Conservation (phyloP, 331 rosid genomes). For the Rhamnella rubrinervis region DNA sequence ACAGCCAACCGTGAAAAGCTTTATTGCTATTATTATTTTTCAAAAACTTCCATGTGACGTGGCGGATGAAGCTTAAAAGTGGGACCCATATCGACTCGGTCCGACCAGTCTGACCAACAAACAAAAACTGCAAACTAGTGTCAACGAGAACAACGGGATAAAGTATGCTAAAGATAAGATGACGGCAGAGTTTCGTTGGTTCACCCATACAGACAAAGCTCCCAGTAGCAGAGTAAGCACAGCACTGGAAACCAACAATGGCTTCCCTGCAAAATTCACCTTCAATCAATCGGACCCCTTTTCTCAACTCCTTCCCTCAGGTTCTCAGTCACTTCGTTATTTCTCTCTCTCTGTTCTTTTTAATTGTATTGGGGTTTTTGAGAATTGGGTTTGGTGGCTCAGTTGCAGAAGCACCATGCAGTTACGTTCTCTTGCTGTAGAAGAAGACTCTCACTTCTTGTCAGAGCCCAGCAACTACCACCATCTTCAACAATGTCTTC, state of each 20-base stretch:
- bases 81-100: neutral
- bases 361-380: conserved; percentile 2
- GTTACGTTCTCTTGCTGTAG: conserved; percentile 41
- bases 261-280: conserved; percentile 60
- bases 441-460: conserved; percentile 53
- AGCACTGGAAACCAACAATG: conserved; percentile 36
- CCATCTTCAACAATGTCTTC: conserved; percentile 38
- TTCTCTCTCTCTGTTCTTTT: neutral
- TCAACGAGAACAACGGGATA: neutral
- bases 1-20: too few species aligned
- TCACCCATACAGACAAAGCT: neutral
- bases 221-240: neutral
- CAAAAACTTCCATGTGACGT: too few species aligned
- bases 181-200: neutral
- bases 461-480: conserved; percentile 54
- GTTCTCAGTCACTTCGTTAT: conserved; percentile 21
- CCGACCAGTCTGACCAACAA: conserved; percentile 3
- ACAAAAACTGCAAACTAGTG: conserved; percentile 11
- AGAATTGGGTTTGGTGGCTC: conserved; percentile 5
- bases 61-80: neutral
- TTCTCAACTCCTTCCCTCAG: conserved; percentile 60
- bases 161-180: conserved; percentile 5
- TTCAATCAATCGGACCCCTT: conserved; percentile 43
- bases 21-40: too few species aligned
- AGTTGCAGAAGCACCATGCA: conserved; percentile 46